These are phyloP conservation scores for Lipomyces starkeyi DNA, from an alignment of 805 yeast species.

Conservation along the genomic window DNA sequence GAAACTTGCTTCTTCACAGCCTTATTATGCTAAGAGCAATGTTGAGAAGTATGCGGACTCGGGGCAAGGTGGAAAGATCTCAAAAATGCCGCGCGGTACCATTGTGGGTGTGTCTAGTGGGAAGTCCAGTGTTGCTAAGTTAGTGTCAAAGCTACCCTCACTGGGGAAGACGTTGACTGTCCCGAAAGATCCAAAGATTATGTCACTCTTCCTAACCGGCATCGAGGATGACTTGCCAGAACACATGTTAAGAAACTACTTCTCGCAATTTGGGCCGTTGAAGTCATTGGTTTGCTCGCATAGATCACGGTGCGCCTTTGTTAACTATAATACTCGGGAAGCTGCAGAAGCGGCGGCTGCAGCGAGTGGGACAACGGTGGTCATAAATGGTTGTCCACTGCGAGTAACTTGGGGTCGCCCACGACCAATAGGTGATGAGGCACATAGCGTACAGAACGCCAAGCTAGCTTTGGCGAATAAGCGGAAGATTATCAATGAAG, in stretches of 20 bases:
- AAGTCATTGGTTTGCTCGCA: slow-evolving; percentile 60
- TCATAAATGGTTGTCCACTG: slow-evolving; percentile 38
- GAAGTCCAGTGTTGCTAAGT: slow-evolving; percentile 55
- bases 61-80: slow-evolving; percentile 4
- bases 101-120: slow-evolving; percentile 35
- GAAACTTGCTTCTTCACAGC: slow-evolving; percentile 52
- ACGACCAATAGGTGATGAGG: slow-evolving; percentile 38
- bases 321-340: slow-evolving; percentile 57
- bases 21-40: slow-evolving; percentile 40
- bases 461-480: slow-evolving; percentile 34
- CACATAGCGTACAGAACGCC: slow-evolving; percentile 24
- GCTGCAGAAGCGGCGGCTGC: slow-evolving; percentile 58
- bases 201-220: slow-evolving; percentile 77
- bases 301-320: slow-evolving; percentile 66
- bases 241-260: slow-evolving; percentile 59
- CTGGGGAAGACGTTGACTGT: slow-evolving; percentile 45
- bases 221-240: slow-evolving; percentile 70
- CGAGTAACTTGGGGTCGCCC: slow-evolving; percentile 42
- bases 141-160: slow-evolving; percentile 69
- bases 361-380: slow-evolving; percentile 29
- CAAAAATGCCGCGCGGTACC: slow-evolving; percentile 15
- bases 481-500: slow-evolving; percentile 32
- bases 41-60: slow-evolving; percentile 33
- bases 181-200: slow-evolving; percentile 53
- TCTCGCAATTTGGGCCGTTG: slow-evolving; percentile 55